phyloP scores from a whole-genome alignment of 164 flowering plant species.

The Magnolia officinalis region DNA sequence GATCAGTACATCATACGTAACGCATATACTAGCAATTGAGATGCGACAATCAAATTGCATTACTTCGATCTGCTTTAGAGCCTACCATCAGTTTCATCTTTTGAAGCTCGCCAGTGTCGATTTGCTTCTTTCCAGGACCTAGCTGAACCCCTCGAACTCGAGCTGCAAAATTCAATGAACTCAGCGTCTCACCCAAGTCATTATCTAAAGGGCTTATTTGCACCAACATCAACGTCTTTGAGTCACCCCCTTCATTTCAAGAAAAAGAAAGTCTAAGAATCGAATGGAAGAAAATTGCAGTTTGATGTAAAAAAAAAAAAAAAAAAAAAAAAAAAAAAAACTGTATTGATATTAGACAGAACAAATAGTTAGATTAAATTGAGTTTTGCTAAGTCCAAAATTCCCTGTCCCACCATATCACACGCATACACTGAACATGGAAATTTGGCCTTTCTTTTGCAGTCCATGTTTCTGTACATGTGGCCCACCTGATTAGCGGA shows the following conservation, averaged over 20 bases:
- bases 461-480: no score
- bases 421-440: no score
- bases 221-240: conserved; percentile 86
- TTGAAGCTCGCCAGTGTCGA: conserved; percentile 70
- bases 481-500: no score
- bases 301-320: no score
- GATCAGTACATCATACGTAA: neutral
- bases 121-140: conserved; percentile 76
- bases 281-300: no score
- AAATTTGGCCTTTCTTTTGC: no score
- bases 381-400: no score
- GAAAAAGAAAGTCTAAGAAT: neutral
- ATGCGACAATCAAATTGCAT: neutral
- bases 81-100: conserved; percentile 69
- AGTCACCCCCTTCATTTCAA: conserved; percentile 66
- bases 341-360: neutral
- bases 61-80: neutral
- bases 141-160: conserved; percentile 82
- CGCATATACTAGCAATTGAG: neutral
- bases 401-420: no score
- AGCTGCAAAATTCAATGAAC: conserved; percentile 84
- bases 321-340: no score
- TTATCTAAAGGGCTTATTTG: conserved; percentile 87
- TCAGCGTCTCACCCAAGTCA: conserved; percentile 72
- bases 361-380: no score